Evolutionary conservation across 352 stramenopile genomes (phyloP), one percentile per base, ranked within the genome.

Genomic region (Globisporangium nunn): DNA sequence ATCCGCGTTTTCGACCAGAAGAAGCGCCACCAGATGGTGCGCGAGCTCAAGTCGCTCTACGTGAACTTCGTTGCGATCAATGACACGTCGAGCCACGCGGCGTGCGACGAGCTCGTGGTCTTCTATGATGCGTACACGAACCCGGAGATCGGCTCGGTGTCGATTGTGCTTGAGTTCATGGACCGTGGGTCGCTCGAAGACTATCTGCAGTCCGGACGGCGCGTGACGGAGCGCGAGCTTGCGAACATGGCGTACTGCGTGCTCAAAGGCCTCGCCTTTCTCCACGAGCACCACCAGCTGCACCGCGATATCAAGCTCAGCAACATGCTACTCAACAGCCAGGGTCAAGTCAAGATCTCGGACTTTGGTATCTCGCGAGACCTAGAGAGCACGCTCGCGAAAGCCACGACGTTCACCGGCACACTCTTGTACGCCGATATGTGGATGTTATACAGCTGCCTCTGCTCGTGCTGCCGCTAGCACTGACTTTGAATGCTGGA

Each of bases 131-230:
- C 92, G 6, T 98, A 94, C 65, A 96, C 81, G 28, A 95, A 96
- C 61, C 83, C 85, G 0, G 73, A 91, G 50, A 72, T 84, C 6
- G 84, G 87, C 6, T 87, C 76, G 0, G 88, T 98, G 11, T 95
- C 81, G 5, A 96, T 98, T 50, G 81, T 98, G n/a, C 68, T 98
- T 23, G 93, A 98, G 68, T 97, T 97, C 64, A 98, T 98, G 91
- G 81, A 97, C 54, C 87, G 80, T 10, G 93, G 93, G 1, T 96
- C 87, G 7, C 69, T 97, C 1, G 83, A 98, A 68, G 75, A 90
- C 39, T 74, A 72, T 30, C 63, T 90, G 62, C 73, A 84, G 37
- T 67, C 75, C 45, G 62, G 60, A 71, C 28, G 54, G 52, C n/a
- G 70, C 18, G 54, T 75, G 5, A 75, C 77, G 0, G 91, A 97